Evolutionary conservation across 2,329 filamentous ascomycete species (phyloP).

Genomic region (Aspergillus arachidicola): DNA sequence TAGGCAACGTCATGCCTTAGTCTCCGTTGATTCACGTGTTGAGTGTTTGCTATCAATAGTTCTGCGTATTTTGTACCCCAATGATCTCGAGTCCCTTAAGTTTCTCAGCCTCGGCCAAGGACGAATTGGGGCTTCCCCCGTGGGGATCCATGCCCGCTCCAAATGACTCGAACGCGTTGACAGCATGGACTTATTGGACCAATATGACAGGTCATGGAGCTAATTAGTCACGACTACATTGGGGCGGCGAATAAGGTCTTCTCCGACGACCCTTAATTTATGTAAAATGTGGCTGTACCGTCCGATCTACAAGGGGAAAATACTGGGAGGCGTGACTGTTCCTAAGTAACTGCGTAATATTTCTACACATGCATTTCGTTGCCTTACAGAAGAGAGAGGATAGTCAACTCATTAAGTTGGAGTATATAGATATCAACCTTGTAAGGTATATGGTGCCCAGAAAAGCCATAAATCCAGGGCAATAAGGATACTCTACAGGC

Average conservation of each 20-base stretch:
- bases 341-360: neutral
- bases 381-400: neutral
- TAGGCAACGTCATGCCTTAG: neutral
- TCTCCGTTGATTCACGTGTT: neutral
- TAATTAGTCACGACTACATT: neutral
- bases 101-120: neutral
- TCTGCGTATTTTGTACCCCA: neutral
- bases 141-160: neutral
- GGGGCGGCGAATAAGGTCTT: neutral
- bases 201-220: neutral
- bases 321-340: neutral
- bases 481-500: neutral
- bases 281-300: neutral
- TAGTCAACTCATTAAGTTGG: neutral
- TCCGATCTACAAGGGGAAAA: too few species aligned
- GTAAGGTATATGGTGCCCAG: neutral
- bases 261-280: neutral
- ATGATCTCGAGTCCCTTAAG: neutral
- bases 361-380: neutral
- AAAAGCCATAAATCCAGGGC: neutral
- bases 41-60: neutral
- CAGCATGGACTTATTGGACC: neutral
- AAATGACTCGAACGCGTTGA: neutral
- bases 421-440: neutral
- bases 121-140: neutral